Base-by-base conservation (phyloP, 495 filamentous ascomycete genomes). In the Terfezia claveryi region DNA sequence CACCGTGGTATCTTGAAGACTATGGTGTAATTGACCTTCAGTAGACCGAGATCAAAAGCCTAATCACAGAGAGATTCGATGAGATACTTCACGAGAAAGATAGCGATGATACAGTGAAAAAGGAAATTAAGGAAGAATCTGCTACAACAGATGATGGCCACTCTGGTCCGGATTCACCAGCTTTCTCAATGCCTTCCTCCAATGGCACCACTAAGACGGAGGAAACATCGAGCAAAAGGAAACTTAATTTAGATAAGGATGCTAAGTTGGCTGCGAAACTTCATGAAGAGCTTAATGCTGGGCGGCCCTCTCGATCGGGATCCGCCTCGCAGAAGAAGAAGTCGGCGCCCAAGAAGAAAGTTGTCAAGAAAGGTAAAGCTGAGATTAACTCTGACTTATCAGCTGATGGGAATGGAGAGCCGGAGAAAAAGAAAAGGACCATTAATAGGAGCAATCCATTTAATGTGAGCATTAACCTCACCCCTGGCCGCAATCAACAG, bases 51-150 rank as follows among this genome's bases (percentile, higher is more conserved):
- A 81, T 98, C 62, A 89, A 87, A 63, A 68, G 69, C 46, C 74
- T 96, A 20, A 98, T 96, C 54, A 82, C 87, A 70, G 76, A 79
- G 57, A 84, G 91, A 53, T 98, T 96, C 69, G 88, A 98, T 65
- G 79, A 81, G 58, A 78, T 83, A 62, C 77, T 77, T 37, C 70
- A 53, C 5, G 49, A 38, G 12, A 53, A 58, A 37, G 59, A 27
- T 14, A 38, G 41, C 10, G 57, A 51, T 10, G 57, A 53, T 10
- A 51, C 49, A 11, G 38, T 50, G 17, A 54, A 56, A 12, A 63
- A 71, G 49, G 68, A 69, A 27, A 66, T 72, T 37, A 74, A 74
- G 49, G 73, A 74, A 16, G 72, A 73, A 27, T 20, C 14, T 2
- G 14, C 41, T 14, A 4, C 12, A 46, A 46, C 41, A 5, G 41